Conservation (phyloP, 352 stramenopile species). For the Phytophthora hybrid region DNA sequence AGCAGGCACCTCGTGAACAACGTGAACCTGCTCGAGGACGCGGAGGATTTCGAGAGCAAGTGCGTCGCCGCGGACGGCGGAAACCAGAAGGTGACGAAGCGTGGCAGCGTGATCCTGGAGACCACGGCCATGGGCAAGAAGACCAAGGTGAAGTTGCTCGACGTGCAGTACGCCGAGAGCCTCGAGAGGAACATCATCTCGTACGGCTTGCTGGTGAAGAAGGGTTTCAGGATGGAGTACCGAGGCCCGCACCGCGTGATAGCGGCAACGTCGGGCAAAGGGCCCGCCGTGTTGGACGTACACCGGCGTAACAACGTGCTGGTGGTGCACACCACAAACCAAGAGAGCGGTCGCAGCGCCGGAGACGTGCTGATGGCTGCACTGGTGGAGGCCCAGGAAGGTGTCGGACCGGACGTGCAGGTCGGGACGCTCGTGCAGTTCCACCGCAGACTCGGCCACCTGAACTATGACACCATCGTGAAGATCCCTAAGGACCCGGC, state of each 20-base stretch:
- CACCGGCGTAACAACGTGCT: slow-evolving; percentile 16
- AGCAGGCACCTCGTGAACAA: slow-evolving; percentile 26
- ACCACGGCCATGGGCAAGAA: slow-evolving; percentile 3
- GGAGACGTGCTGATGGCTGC: slow-evolving; percentile 17
- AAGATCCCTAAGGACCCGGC: slow-evolving; percentile 10
- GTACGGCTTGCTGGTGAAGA: slow-evolving; percentile 27
- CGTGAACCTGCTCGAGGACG: slow-evolving; percentile 10
- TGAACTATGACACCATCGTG: slow-evolving; percentile 24
- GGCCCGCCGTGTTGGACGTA: slow-evolving; percentile 11
- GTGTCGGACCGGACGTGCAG: slow-evolving; percentile 12
- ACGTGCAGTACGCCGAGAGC: slow-evolving; percentile 19
- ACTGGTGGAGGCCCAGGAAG: slow-evolving; percentile 10
- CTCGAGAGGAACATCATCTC: slow-evolving; percentile 34
- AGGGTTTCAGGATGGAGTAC: slow-evolving; percentile 16
- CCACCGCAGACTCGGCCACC: slow-evolving; percentile 17
- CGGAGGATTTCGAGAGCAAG: slow-evolving; percentile 11
- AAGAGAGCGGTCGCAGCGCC: neutral
- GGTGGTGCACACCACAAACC: neutral
- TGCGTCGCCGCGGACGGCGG: slow-evolving; percentile 13
- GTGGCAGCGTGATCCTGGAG: slow-evolving; percentile 15
- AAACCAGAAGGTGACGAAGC: slow-evolving; percentile 3
- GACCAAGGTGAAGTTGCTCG: slow-evolving; percentile 13
- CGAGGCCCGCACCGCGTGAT: slow-evolving; percentile 4
- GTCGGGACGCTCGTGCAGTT: slow-evolving; percentile 18
- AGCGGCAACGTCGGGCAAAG: neutral